Evolutionary conservation across 331 rosid species (phyloP).

Genomic region (Ulmus americana): DNA sequence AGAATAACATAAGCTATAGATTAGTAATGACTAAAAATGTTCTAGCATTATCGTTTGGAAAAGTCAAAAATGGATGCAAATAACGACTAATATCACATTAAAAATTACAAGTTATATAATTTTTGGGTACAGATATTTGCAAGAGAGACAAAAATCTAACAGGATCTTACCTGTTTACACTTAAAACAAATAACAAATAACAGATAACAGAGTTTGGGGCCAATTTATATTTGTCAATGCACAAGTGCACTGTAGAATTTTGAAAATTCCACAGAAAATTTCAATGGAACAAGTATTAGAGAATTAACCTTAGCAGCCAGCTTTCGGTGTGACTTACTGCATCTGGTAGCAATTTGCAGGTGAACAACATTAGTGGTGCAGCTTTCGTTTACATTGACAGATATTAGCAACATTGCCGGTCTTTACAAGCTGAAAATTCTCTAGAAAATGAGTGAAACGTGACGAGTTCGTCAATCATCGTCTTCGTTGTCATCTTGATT

Average conservation of each 20-base stretch:
- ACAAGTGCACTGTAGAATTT: neutral
- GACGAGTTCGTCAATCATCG: conserved; percentile 32
- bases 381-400: conserved; percentile 4
- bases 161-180: neutral
- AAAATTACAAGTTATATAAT: neutral
- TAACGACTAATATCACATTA: neutral
- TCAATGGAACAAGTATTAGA: neutral
- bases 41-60: neutral
- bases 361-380: neutral
- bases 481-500: conserved; percentile 58
- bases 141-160: neutral
- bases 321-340: too few relatives aligned
- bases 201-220: neutral
- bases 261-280: neutral
- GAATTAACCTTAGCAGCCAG: too few relatives aligned
- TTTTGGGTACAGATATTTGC: neutral
- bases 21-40: neutral
- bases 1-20: too few relatives aligned
- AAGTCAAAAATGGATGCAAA: neutral
- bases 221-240: neutral
- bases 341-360: conserved; percentile 9
- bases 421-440: conserved; percentile 8
- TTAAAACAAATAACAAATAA: neutral
- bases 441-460: conserved; percentile 2
- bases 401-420: conserved; percentile 6